phyloP scores from a whole-genome alignment of 495 filamentous ascomycete genomes.

The Penicillium macrosclerotiorum region DNA sequence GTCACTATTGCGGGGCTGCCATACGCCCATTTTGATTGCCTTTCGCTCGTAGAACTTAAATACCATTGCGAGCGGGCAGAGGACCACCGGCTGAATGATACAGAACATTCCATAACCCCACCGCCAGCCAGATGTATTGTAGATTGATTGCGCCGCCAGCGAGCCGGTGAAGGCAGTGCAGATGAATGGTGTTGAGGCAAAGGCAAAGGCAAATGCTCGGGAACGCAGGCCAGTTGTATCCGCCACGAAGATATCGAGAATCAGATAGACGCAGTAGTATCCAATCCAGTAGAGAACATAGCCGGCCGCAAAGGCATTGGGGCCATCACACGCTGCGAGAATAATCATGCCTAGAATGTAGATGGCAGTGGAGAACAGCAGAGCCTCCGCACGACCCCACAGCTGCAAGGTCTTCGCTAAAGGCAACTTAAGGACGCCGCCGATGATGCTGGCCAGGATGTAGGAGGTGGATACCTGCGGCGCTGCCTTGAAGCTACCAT shows the following conservation, averaged over 20 bases:
- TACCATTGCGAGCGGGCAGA: slow-evolving; percentile 46
- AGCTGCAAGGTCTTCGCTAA: slow-evolving; percentile 67
- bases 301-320: slow-evolving; percentile 47
- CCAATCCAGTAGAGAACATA: slow-evolving; percentile 57
- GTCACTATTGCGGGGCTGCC: slow-evolving; percentile 32
- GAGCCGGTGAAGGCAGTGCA: slow-evolving; percentile 46
- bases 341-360: slow-evolving; percentile 45
- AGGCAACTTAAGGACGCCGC: slow-evolving; percentile 64
- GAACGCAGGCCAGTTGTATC: slow-evolving; percentile 63
- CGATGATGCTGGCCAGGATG: slow-evolving; percentile 52
- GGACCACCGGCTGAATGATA: slow-evolving; percentile 54
- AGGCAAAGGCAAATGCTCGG: slow-evolving; percentile 60
- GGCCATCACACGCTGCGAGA: slow-evolving; percentile 44
- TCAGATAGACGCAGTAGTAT: slow-evolving; percentile 56
- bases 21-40: slow-evolving; percentile 45
- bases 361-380: slow-evolving; percentile 40
- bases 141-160: slow-evolving; percentile 38
- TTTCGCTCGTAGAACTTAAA: slow-evolving; percentile 59
- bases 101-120: slow-evolving; percentile 65
- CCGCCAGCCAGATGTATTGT: slow-evolving; percentile 52
- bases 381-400: slow-evolving; percentile 58
- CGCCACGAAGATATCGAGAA: slow-evolving; percentile 60
- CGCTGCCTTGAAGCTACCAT: slow-evolving; percentile 31
- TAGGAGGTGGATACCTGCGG: slow-evolving; percentile 37
- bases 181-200: slow-evolving; percentile 55